Percentiles rank a stretch among this genome's conserved stretches.
phyloP scores from a whole-genome alignment of 2,329 filamentous ascomycete genomes.

The Hypomyces rosellus region DNA sequence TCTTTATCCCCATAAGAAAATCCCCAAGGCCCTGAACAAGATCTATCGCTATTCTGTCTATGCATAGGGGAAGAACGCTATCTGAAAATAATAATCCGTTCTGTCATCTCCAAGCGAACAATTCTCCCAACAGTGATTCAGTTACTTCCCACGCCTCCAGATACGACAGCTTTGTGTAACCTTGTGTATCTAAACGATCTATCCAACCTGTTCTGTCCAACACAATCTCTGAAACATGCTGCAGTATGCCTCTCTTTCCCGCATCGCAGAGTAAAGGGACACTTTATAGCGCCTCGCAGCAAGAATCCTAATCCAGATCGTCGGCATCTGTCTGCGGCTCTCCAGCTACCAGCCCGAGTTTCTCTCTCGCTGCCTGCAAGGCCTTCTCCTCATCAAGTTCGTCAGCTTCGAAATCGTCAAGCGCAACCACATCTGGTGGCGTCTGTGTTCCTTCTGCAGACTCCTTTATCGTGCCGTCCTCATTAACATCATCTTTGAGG shows the following conservation, averaged over 20 bases:
- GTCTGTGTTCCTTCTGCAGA: constrained; percentile 26
- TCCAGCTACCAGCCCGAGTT: constrained; percentile 24
- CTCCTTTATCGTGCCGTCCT: constrained; percentile 49
- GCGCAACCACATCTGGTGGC: constrained; percentile 10
- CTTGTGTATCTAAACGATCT: too few relatives aligned
- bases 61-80: too few relatives aligned
- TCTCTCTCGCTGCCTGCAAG: constrained; percentile 14
- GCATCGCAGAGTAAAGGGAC: too few relatives aligned
- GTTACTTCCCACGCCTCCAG: too few relatives aligned
- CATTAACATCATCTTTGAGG: constrained; percentile 58
- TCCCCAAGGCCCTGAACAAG: not conserved
- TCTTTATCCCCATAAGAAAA: not conserved
- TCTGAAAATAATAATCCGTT: too few relatives aligned
- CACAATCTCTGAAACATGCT: not conserved
- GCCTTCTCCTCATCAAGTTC: constrained; percentile 28
- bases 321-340: constrained; percentile 29
- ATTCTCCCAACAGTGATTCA: too few relatives aligned
- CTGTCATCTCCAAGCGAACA: too few relatives aligned
- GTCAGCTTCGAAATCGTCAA: constrained; percentile 20
- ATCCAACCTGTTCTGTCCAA: not conserved
- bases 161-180: too few relatives aligned
- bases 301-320: constrained; percentile 36
- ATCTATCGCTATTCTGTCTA: too few relatives aligned
- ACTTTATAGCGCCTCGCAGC: not conserved
- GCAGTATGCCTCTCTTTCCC: not conserved